Evolutionary conservation across 2,329 filamentous ascomycete genomes (phyloP).

Genomic region (Byssothecium circinans): DNA sequence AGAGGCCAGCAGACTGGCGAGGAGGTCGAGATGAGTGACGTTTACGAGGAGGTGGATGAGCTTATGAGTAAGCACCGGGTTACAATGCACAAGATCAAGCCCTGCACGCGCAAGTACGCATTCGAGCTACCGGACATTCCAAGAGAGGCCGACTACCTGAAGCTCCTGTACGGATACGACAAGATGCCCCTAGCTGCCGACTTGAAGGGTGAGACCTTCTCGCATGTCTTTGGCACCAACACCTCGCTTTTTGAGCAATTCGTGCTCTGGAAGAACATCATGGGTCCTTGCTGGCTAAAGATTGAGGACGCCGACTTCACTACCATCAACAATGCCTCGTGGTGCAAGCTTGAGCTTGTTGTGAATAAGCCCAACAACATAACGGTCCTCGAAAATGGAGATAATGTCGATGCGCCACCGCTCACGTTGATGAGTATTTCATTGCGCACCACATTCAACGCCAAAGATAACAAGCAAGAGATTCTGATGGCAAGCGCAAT

Average conservation of each 20-base stretch:
- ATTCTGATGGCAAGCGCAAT: slow-evolving; percentile 88
- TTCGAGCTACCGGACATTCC: slow-evolving; percentile 89
- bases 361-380: slow-evolving; percentile 78
- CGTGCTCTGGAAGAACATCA: slow-evolving; percentile 97
- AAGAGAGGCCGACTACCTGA: slow-evolving; percentile 87
- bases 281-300: slow-evolving; percentile 97
- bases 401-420: slow-evolving; percentile 80
- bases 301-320: slow-evolving; percentile 84
- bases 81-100: slow-evolving; percentile 89
- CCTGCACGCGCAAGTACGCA: slow-evolving; percentile 86
- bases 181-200: slow-evolving; percentile 74
- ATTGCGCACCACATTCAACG: slow-evolving; percentile 83
- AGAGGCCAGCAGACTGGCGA: slow-evolving; percentile 71
- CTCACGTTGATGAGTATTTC: slow-evolving; percentile 95
- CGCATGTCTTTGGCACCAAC: slow-evolving; percentile 89
- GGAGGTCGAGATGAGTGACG: slow-evolving; percentile 81
- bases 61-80: slow-evolving; percentile 88
- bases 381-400: slow-evolving; percentile 71
- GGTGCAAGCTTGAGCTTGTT: slow-evolving; percentile 92
- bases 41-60: slow-evolving; percentile 84
- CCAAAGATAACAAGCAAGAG: slow-evolving; percentile 94
- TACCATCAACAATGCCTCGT: slow-evolving; percentile 86
- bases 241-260: slow-evolving; percentile 97
- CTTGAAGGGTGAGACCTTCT: slow-evolving; percentile 82
- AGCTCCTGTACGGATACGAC: slow-evolving; percentile 92